A percentile compares a stretch with the other conserved stretches of the same genome.
Conservation (phyloP, 768 basidiomycete genomes). For the Lanmaoa rubissima region DNA sequence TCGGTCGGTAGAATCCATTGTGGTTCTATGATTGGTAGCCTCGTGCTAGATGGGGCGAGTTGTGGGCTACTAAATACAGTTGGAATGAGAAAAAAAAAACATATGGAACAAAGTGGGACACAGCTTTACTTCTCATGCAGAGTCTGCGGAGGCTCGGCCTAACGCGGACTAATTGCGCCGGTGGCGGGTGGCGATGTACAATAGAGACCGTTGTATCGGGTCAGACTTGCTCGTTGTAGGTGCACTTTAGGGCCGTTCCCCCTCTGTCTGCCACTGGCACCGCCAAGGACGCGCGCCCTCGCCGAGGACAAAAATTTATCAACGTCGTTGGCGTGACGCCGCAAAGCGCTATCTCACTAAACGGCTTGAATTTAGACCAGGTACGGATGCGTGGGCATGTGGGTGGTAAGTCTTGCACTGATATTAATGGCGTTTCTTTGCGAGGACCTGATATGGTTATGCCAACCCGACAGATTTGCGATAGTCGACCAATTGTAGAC, state of each 20-base stretch:
- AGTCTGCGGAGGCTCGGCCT: not conserved
- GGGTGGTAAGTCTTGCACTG: constrained; percentile 1
- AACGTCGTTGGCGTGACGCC: too few relatives aligned
- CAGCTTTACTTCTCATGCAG: constrained; percentile 17
- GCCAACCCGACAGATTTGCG: constrained; percentile 22
- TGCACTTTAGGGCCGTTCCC: constrained; percentile 22
- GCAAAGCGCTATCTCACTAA: constrained; percentile 3
- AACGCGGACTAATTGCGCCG: constrained; percentile 23
- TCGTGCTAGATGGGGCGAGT: constrained; percentile 5
- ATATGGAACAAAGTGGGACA: constrained; percentile 17
- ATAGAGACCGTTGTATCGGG: constrained; percentile 22
- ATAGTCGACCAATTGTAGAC: constrained; percentile 17
- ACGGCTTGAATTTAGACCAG: constrained; percentile 3
- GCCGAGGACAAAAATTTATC: too few relatives aligned
- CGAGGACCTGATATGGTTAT: constrained; percentile 18
- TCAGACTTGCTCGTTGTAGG: constrained; percentile 1
- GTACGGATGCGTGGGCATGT: constrained; percentile 3
- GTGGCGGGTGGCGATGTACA: constrained; percentile 37
- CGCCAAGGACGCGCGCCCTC: too few relatives aligned
- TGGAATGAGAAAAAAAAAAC: constrained; percentile 8
- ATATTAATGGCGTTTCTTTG: constrained; percentile 23
- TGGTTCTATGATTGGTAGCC: constrained; percentile 48
- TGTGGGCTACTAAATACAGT: constrained; percentile 8
- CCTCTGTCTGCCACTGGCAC: constrained; percentile 3
- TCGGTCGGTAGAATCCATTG: constrained; percentile 53